phyloP scores from a whole-genome alignment of 257 asterid genomes.

The Plectranthus barbatus region DNA sequence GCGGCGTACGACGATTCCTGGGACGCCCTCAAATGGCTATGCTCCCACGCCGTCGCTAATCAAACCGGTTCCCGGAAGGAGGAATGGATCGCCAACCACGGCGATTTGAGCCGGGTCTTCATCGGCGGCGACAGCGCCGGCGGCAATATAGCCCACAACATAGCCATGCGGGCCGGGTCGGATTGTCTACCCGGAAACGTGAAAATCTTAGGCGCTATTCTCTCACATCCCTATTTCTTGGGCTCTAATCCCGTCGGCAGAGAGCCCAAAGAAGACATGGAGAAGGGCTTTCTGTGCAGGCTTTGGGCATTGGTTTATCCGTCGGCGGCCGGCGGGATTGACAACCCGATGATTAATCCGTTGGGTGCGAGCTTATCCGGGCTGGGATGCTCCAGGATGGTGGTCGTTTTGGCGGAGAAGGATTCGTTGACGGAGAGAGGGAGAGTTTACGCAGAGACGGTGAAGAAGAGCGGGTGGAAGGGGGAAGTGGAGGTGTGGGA shows the following conservation, averaged over 20 bases:
- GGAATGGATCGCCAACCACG: constrained; percentile 29
- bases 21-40: constrained; percentile 28
- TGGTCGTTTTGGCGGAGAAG: constrained; percentile 17
- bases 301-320: neutral
- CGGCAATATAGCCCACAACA: constrained; percentile 17
- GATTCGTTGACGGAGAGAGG: constrained; percentile 16
- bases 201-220: constrained; percentile 27
- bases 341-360: constrained; percentile 10
- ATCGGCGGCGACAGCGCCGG: constrained; percentile 28
- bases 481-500: constrained; percentile 45
- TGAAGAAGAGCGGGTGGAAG: constrained; percentile 51
- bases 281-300: neutral
- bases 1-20: no score
- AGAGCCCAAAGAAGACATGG: constrained; percentile 8
- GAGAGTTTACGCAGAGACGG: constrained; percentile 21
- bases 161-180: constrained; percentile 17
- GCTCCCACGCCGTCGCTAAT: neutral
- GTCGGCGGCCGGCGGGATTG: neutral
- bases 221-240: constrained; percentile 26
- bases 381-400: constrained; percentile 1
- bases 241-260: constrained; percentile 15
- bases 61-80: neutral
- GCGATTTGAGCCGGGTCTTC: constrained; percentile 24
- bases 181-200: constrained; percentile 18
- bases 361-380: constrained; percentile 7